Evolutionary conservation across 2,329 filamentous ascomycete species (phyloP), one percentile per base, ranked within the genome.

Genomic region (Botryotinia calthae): DNA sequence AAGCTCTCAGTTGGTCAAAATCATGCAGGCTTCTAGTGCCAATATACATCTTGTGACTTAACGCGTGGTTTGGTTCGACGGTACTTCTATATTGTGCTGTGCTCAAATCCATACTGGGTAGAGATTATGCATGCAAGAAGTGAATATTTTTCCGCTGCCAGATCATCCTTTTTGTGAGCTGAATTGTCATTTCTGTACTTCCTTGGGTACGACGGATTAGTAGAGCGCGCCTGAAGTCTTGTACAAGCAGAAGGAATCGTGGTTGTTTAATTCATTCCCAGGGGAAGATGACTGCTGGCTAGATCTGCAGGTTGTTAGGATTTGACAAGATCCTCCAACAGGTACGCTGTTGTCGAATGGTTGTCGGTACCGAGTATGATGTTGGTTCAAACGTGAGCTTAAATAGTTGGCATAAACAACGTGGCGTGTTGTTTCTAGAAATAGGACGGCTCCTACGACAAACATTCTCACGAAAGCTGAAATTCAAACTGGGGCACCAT

Each of bases 61-160:
- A 37, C 28, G 25, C 64, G 25, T 67, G 22, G n/a, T 56, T 56
- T 67, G 28, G 44, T 51, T 66, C 44, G 63, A 51, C 12, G 22
- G 34, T 40, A 67, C 37, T 54, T 54, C 46, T 22, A 28, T 54
- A 37, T 48, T 54, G 31, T 54, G 34, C n/a, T 66, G 31, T 66
- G 18, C 42, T 51, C 37, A 56, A 56, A 34, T 31, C 37, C 64
- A 42, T 56, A 37, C 34, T 28, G 64, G 34, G 46, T 67, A 54
- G 46, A 44, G 25, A 56, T 68, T 31, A 56, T 68, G 65, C 65
- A 68, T 44, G 65, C 48, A 67, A 67, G 65, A 22, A 67, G 65
- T 42, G 54, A 31, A 31, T 56, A 56, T 56, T 68, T 34, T 56
- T 68, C 65, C 65, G 65, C 65, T 68, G 65, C 48, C 65, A 68